phyloP scores from a whole-genome alignment of 2,329 filamentous ascomycete species.

The Ciborinia camelliae region DNA sequence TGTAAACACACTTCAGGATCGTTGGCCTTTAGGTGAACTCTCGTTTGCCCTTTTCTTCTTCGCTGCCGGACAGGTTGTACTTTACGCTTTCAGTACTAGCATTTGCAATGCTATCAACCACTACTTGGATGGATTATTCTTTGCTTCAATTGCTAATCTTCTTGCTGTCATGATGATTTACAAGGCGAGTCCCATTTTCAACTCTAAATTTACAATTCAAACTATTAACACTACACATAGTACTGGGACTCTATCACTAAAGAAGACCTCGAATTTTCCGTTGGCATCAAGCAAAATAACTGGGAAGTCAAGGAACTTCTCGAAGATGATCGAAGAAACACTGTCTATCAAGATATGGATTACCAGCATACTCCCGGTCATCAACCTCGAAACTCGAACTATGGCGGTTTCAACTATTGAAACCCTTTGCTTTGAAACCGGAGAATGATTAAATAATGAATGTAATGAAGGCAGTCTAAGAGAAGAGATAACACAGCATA shows the following conservation, averaged over 20 bases:
- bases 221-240: conserved; percentile 43
- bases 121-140: conserved; percentile 91
- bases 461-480: not conserved
- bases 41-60: conserved; percentile 89
- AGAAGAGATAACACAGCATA: not conserved
- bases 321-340: conserved; percentile 37
- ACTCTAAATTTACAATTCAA: not conserved
- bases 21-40: conserved; percentile 93
- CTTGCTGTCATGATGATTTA: conserved; percentile 99
- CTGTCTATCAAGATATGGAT: conserved; percentile 37
- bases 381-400: conserved; percentile 35
- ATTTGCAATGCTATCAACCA: conserved; percentile 85
- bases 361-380: conserved; percentile 28
- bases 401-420: conserved; percentile 35
- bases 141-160: conserved; percentile 90
- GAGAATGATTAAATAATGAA: not conserved
- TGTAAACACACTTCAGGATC: conserved; percentile 83
- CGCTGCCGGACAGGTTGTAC: conserved; percentile 82
- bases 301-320: conserved; percentile 94
- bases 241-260: conserved; percentile 99
- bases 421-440: not conserved
- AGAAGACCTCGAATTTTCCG: conserved; percentile 97
- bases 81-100: conserved; percentile 82
- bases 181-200: conserved; percentile 59
- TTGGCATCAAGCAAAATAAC: conserved; percentile 91